These are phyloP conservation scores for Lentinula novae-zelandiae DNA, from an alignment of 1,284 basidiomycete species.

Conservation along the genomic window DNA sequence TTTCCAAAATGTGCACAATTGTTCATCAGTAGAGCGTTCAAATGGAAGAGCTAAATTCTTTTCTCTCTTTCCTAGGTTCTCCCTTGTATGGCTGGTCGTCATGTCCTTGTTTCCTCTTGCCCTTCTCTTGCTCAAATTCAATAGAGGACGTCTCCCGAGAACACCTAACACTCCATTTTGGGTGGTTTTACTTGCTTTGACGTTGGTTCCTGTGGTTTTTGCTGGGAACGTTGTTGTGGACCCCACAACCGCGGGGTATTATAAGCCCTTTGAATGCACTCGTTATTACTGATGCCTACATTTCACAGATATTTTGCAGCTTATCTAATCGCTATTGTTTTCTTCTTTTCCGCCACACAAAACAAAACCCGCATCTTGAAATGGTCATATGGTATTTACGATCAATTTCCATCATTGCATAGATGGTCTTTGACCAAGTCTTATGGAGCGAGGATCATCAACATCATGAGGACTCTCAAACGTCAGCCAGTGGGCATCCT, in stretches of 20 bases:
- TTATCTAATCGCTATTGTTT: constrained; percentile 48
- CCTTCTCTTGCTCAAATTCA: constrained; percentile 58
- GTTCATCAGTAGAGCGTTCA: background rate
- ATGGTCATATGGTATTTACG: constrained; percentile 59
- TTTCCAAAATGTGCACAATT: constrained; percentile 52
- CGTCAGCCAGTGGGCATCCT: constrained; percentile 56
- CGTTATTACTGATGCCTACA: background rate
- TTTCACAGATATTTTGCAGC: constrained; percentile 54
- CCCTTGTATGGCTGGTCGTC: constrained; percentile 60
- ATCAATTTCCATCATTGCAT: constrained; percentile 50
- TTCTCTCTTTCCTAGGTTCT: constrained; percentile 38
- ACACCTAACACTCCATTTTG: constrained; percentile 33
- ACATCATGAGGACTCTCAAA: constrained; percentile 42
- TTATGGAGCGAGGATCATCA: constrained; percentile 41
- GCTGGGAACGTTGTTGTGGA: constrained; percentile 60
- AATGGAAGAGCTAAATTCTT: too few species aligned
- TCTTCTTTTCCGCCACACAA: constrained; percentile 45
- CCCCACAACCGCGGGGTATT: constrained; percentile 50
- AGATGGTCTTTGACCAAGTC: constrained; percentile 29
- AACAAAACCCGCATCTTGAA: constrained; percentile 51
- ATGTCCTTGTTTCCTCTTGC: constrained; percentile 64
- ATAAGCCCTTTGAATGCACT: constrained; percentile 11
- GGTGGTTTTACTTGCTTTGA: constrained; percentile 37
- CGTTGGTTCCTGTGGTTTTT: constrained; percentile 44
- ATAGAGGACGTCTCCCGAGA: constrained; percentile 55